Base-by-base conservation (phyloP, 192 early-diverging fungal species). In the Tieghemiomyces parasiticus region DNA sequence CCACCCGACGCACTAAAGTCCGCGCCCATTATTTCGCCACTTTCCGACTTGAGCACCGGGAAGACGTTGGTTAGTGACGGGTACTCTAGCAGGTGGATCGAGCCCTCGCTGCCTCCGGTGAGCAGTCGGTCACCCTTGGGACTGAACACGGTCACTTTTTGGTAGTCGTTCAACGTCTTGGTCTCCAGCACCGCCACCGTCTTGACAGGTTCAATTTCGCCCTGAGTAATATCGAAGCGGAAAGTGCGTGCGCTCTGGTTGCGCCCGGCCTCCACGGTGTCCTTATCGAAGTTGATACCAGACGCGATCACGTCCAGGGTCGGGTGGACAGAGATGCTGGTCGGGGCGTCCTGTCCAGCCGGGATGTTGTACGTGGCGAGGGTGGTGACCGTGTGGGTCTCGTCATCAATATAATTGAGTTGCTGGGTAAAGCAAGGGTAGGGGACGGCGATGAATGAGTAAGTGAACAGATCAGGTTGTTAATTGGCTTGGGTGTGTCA, bases 131-230 rank as follows among this genome's bases (percentile, higher is more conserved):
- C 32, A 2, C 54, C 54, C 29, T 56, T 56, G 30, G 54, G 54
- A 4, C 20, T n/a, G 20, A 56, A 35, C 20, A 34, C 54, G 3
- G 54, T 35, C 31, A 56, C 54, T n/a, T 35, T 20, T 56, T 56
- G 54, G 54, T 56, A 56, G 54, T 56, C 54, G 54, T 1, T 56
- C 26, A 56, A 16, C 16, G 26, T 56, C 3, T n/a, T 10, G 34
- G 29, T 56, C 2, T 29, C 54, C 54, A 56, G 29, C 12, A 56
- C 54, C 34, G 30, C 13, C 16, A 2, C 12, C 19, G 20, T 16
- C 28, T 35, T 10, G 20, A 34, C 24, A 24, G 14, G 34, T 24
- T 52, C 50, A 14, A 52, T 14, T 16, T 24, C 14, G 50, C 13
- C 26, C 19, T 34, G 20, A 16, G 29, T 29, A 2, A 34, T 0